phyloP scores from a whole-genome alignment of 1,139 yeast genomes.

The Chernovozyma aurita region DNA sequence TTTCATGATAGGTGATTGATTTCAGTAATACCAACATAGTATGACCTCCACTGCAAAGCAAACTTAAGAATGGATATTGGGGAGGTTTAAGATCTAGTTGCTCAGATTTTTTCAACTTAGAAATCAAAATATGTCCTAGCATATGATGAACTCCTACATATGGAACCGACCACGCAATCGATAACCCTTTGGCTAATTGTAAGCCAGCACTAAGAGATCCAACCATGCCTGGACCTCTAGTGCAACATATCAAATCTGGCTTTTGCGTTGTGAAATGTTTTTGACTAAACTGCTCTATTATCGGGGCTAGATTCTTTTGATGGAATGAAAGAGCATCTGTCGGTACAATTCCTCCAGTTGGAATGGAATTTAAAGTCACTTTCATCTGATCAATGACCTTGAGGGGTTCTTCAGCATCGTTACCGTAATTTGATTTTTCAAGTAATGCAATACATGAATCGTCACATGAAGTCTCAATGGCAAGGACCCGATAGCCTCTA shows the following conservation, averaged over 20 bases:
- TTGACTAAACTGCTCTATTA: slow-evolving; percentile 23
- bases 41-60: slow-evolving; percentile 92
- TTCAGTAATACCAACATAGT: slow-evolving; percentile 76
- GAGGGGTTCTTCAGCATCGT: slow-evolving; percentile 30
- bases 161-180: slow-evolving; percentile 74
- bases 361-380: slow-evolving; percentile 60
- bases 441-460: slow-evolving; percentile 86
- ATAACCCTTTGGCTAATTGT: slow-evolving; percentile 79
- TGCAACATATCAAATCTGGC: slow-evolving; percentile 81
- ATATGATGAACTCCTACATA: slow-evolving; percentile 91
- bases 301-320: slow-evolving; percentile 41
- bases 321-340: slow-evolving; percentile 82
- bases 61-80: slow-evolving; percentile 70
- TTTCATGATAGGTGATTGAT: slow-evolving; percentile 59
- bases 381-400: slow-evolving; percentile 56
- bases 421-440: slow-evolving; percentile 9
- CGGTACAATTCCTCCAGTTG: slow-evolving; percentile 85
- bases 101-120: slow-evolving; percentile 44
- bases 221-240: slow-evolving; percentile 97
- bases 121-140: slow-evolving; percentile 84
- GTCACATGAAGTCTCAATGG: slow-evolving; percentile 93
- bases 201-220: slow-evolving; percentile 83
- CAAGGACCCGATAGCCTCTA: slow-evolving; percentile 57
- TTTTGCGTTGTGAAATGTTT: slow-evolving; percentile 25
- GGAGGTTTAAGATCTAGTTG: slow-evolving; percentile 36